Evolutionary conservation across 2,329 filamentous ascomycete species (phyloP), one percentile per base, ranked within the genome.

Genomic region (Cytospora chrysosperma): DNA sequence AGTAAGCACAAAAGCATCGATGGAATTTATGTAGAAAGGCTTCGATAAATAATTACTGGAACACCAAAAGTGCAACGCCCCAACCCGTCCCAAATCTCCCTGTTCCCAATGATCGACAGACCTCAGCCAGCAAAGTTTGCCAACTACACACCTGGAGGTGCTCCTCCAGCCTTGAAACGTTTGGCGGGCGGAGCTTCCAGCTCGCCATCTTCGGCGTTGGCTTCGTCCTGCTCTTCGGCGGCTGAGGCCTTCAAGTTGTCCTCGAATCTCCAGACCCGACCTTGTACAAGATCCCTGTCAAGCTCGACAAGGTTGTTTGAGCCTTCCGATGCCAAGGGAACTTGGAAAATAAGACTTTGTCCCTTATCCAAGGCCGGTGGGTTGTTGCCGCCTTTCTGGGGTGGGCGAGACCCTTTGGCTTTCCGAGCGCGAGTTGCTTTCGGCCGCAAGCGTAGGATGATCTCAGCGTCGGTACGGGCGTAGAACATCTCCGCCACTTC

Each of bases 281-380:
- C 57, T n/a, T 37, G 32, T 19, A 60, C 21, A 17, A 37, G 49
- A 32, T 60, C 57, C 10, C 40, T 53, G 8, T 60, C 57, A 13
- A 60, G 57, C 57, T 60, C 57, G n/a, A 53, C 32, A 9, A 60
- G 57, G 26, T 60, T 53, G 26, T 51, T 53, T 1, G 57, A 51
- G 26, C 57, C 57, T 12, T 51, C 40, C 13, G 57, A 53, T 2
- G 50, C 53, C 13, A 60, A 21, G 7, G 34, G 57, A 19, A 60
- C 26, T 3, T 54, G 32, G 19, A 60, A 24, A 1, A 60, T 49
- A 12, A 60, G 30, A 6, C 49, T 60, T 34, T 51, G 43, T 13
- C 43, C 32, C 12, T 7, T 9, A 13, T 26, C 43, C 57, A 19
- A 43, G 21, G 34, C 24, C 26, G n/a, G 5, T 15, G 50, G 26